A percentile compares a stretch with the other conserved stretches of the same genome.
These are phyloP conservation scores for Oryza coarctata DNA, from an alignment of 176 grass and related monocot species.

Conservation along the genomic window DNA sequence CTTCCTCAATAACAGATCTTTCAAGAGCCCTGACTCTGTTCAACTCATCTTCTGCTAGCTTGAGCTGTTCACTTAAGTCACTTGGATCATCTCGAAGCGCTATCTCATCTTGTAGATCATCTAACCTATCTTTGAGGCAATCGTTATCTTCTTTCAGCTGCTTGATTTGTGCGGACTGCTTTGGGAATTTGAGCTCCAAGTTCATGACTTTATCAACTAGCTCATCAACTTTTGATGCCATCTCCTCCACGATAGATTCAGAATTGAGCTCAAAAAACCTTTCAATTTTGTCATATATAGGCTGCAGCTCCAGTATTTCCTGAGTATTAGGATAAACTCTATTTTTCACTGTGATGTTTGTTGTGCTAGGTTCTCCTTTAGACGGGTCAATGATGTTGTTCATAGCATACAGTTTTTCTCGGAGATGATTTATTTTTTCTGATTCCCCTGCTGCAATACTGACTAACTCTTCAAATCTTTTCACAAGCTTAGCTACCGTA, in stretches of 20 bases:
- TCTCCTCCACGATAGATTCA: slow-evolving; percentile 59
- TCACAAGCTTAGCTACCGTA: slow-evolving; percentile 49
- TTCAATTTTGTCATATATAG: slow-evolving; percentile 59
- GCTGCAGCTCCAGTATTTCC: slow-evolving; percentile 54
- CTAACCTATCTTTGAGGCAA: slow-evolving; percentile 51
- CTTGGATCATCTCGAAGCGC: slow-evolving; percentile 47
- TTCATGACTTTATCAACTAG: slow-evolving; percentile 68
- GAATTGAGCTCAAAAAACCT: slow-evolving; percentile 57
- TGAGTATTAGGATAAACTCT: slow-evolving; percentile 29
- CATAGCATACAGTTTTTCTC: slow-evolving; percentile 48
- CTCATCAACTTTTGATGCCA: slow-evolving; percentile 76
- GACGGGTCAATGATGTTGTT: slow-evolving; percentile 23
- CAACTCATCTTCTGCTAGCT: slow-evolving; percentile 56
- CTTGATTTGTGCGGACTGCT: slow-evolving; percentile 61
- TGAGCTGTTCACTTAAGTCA: slow-evolving; percentile 52
- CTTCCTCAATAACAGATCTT: slow-evolving; percentile 49
- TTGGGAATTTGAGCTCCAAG: slow-evolving; percentile 67
- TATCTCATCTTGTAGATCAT: slow-evolving; percentile 62
- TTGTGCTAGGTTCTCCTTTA: neutral
- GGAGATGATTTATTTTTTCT: slow-evolving; percentile 43
- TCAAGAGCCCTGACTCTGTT: slow-evolving; percentile 48
- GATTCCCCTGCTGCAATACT: slow-evolving; percentile 50
- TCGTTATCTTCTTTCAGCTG: slow-evolving; percentile 58
- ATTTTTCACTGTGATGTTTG: neutral
- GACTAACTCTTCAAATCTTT: slow-evolving; percentile 42